Conservation (phyloP, 169 alveolate species). For the Theileria annulata region DNA sequence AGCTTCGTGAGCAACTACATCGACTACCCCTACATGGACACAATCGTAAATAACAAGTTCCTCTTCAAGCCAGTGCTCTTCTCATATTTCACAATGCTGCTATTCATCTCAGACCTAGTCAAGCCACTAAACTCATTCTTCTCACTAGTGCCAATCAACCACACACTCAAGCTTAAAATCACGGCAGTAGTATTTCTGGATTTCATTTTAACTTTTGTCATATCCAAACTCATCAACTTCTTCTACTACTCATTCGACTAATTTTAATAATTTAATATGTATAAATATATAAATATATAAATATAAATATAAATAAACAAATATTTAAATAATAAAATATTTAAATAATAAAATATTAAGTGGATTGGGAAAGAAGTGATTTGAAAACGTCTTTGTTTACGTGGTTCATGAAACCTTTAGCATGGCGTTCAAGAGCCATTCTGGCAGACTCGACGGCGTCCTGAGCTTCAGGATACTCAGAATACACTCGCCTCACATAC, state of each 20-base stretch:
- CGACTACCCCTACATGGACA: slow-evolving; percentile 86
- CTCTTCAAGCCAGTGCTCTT: slow-evolving; percentile 42
- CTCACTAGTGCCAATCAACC: slow-evolving; percentile 63
- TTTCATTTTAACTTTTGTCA: slow-evolving; percentile 18
- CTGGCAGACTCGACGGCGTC: slow-evolving; percentile 65
- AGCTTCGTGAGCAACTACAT: slow-evolving; percentile 84
- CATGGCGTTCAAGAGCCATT: slow-evolving; percentile 70
- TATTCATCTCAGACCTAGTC: slow-evolving; percentile 59
- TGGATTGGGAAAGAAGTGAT: slow-evolving; percentile 21
- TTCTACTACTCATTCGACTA: slow-evolving; percentile 2
- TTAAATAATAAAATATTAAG: background rate
- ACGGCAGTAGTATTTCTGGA: slow-evolving; percentile 28
- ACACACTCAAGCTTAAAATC: slow-evolving; percentile 27
- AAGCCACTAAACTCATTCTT: slow-evolving; percentile 52
- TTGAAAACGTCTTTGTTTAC: slow-evolving; percentile 61
- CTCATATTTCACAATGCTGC: slow-evolving; percentile 34
- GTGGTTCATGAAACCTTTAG: slow-evolving; percentile 61
- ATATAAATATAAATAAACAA: too few relatives aligned
- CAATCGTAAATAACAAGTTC: slow-evolving; percentile 72
- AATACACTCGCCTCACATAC: slow-evolving; percentile 45
- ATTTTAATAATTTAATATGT: background rate
- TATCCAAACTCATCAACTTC: slow-evolving; percentile 23
- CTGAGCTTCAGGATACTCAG: slow-evolving; percentile 66
- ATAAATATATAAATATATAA: too few relatives aligned
- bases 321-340: background rate